Base-by-base conservation (phyloP, 208 protist species). In the Leishmania aethiopica region DNA sequence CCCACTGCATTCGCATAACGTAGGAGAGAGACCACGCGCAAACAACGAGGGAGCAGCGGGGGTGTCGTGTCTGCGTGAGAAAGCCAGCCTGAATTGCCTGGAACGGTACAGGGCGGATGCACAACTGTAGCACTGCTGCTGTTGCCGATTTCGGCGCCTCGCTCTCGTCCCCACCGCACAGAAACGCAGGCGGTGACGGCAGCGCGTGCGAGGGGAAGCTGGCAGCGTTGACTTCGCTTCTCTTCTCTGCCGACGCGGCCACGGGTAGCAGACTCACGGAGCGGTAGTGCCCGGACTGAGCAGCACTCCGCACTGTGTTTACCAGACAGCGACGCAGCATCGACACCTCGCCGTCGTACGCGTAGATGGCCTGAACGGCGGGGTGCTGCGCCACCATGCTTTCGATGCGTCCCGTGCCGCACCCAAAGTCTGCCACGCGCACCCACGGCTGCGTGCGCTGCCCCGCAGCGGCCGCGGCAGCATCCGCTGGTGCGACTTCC, bases 11-110 rank as follows among this genome's bases (percentile, higher is more conserved):
- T 15, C 94, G 94, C 92, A 95, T 93, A 32, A 97, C 90, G 47
- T 95, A 96, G 49, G 92, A 96, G 35, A 97, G 85, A n/a, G 94
- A 91, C 93, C 94, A 97, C 67, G 94, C 94, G 70, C 91, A 96
- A 0, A 95, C 91, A 7, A 94, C 79, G 32, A 96, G 62, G 47
- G 91, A 81, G 71, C 87, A 94, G 13, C 59, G 55, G 1, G 83
- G 86, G 75, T 95, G 92, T 28, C 37, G 59, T 42, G 89, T 85
- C 17, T 32, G 49, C 40, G 74, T 49, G 64, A 94, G 83, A 77
- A 94, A 88, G 17, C 86, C 88, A 0, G 62, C n/a, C 60, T 88
- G 90, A 47, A 95, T 75, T 8, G 84, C 80, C 32, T 83, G 75
- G 72, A 95, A 96, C n/a, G 88, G 78, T 35, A 86, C 86, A 0